These are phyloP conservation scores for Neurospora sp. DNA, from an alignment of 495 filamentous ascomycete genomes.

Conservation along the genomic window DNA sequence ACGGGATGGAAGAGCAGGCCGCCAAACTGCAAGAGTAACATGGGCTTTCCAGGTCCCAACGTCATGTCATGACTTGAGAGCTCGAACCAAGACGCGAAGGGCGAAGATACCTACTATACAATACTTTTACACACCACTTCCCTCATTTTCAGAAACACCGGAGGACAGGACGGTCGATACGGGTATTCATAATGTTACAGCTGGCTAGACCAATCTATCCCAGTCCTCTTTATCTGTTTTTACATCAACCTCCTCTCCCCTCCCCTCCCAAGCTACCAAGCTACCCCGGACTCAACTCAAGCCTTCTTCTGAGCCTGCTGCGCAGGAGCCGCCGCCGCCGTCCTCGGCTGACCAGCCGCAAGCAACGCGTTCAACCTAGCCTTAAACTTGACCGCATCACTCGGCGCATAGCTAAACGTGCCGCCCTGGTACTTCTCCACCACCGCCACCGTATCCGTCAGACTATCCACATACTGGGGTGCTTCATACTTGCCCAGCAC, in stretches of 20 bases:
- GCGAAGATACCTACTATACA: not conserved
- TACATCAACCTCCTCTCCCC: not conserved
- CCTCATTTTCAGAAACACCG: no score
- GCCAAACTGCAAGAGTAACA: not conserved
- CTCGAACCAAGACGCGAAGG: not conserved
- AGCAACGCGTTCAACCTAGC: constrained; percentile 18
- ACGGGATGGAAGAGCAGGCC: not conserved
- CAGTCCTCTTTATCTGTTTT: not conserved
- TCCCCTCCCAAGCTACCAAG: not conserved
- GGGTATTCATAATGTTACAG: not conserved
- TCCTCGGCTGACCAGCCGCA: constrained; percentile 6
- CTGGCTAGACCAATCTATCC: not conserved
- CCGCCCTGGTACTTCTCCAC: constrained; percentile 25
- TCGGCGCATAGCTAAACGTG: constrained; percentile 13
- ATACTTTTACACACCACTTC: not conserved
- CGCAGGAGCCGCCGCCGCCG: not conserved
- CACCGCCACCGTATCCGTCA: constrained; percentile 20
- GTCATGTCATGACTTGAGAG: not conserved
- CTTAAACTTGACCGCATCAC: constrained; percentile 13
- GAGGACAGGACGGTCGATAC: not conserved
- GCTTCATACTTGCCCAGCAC: constrained; percentile 32
- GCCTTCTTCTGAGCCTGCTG: constrained; percentile 8
- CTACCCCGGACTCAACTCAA: not conserved
- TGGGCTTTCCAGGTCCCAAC: not conserved
- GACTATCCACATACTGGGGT: constrained; percentile 15